Percentiles rank a stretch among this genome's conserved stretches.
These are phyloP conservation scores for Scutellaria baicalensis DNA, from an alignment of 257 asterid species.

Conservation along the genomic window DNA sequence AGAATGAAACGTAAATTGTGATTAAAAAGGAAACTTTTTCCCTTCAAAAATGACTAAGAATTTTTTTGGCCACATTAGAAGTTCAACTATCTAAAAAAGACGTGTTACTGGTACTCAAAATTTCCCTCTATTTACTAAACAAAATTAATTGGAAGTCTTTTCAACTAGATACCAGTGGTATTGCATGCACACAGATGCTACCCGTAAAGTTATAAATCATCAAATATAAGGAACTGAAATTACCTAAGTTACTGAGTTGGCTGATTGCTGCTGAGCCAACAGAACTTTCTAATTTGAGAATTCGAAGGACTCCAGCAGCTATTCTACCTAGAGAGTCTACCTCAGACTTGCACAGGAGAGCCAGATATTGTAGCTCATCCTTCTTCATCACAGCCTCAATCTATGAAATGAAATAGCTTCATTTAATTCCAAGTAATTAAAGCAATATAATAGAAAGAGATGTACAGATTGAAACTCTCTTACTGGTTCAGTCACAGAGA, in stretches of 20 bases:
- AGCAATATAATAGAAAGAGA: background rate
- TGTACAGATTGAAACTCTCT: background rate
- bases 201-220: background rate
- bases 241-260: slow-evolving; percentile 91
- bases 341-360: slow-evolving; percentile 72
- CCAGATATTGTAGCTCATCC: slow-evolving; percentile 74
- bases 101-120: background rate
- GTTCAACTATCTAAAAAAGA: background rate
- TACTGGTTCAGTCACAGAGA: slow-evolving; percentile 93
- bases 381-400: slow-evolving; percentile 84
- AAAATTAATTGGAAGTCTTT: background rate
- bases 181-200: background rate
- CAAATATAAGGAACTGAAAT: slow-evolving; percentile 8
- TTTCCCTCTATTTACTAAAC: background rate
- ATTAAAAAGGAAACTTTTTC: no score
- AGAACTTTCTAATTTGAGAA: slow-evolving; percentile 83
- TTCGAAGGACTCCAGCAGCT: slow-evolving; percentile 78
- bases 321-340: slow-evolving; percentile 89
- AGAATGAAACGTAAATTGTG: no score
- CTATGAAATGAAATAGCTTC: slow-evolving; percentile 28
- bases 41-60: no score
- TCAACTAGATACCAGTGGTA: background rate
- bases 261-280: slow-evolving; percentile 73
- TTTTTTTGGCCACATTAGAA: no score
- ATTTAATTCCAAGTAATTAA: slow-evolving; percentile 1